Evolutionary conservation across 2,329 filamentous ascomycete species (phyloP), one percentile per base, ranked within the genome.

Genomic region (Fusarium sp.): DNA sequence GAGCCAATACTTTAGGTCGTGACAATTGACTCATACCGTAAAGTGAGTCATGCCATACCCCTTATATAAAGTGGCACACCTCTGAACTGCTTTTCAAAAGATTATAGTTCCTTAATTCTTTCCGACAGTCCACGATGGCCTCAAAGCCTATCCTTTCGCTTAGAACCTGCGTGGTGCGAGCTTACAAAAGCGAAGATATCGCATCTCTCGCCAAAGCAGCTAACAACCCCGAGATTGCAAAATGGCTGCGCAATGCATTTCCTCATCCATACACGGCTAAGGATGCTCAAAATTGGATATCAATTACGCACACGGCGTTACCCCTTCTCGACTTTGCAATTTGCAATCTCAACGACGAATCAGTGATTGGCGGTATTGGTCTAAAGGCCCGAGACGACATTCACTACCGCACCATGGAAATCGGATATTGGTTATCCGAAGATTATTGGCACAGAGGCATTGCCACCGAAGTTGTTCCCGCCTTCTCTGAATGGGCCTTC

Each of bases 371-470:
- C 11, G 54, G 54, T 0, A 36, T 49, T 2, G 44, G 44, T 2
- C 54, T 57, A 8, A 57, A 50, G 33, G 28, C 54, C 28, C 44
- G 54, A 10, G 28, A 41, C 1, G 54, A 57, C 16, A 41, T 57
- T 31, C 44, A 57, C 15, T 5, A 57, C 30, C 54, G 54, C 28
- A 57, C 44, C 4, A 57, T 57, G 36, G 54, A 57, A 10, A 57
- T 57, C 13, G 44, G 54, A 15, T 57, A 57, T 16, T 57, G 44
- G 54, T 34, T 57, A 13, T 9, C 18, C 4, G 54, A 50, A 37
- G 54, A 57, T 0, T 40, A 50, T 30, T 42, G 54, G 54, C 12
- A 28, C 33, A 44, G 28, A 15, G 54, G 44, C 3, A 57, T 57
- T 8, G 30, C 54, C 4, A 49, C 44, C 6, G 34, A 50, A 41